Base-by-base conservation (phyloP, 305 asterid species). In the Rubia peregrina region DNA sequence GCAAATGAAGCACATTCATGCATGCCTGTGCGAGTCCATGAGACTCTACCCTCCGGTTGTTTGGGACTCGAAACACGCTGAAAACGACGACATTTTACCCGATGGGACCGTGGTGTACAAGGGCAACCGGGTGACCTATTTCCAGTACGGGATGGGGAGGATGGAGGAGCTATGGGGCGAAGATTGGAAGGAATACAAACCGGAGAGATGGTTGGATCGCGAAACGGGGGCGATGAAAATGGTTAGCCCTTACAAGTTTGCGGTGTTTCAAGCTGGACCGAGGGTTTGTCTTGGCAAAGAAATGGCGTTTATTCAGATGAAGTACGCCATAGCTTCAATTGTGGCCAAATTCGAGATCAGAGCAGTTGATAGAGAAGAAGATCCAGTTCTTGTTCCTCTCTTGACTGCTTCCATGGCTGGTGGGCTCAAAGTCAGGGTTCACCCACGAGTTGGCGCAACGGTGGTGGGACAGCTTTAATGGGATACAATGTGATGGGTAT, bases 231-330 rank as follows among this genome's bases (percentile, higher is more conserved):
- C 76, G 41, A 84, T 85, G 61, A 80, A 68, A 79, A 83, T 74
- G 56, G 79, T 76, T 40, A 74, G 81, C 62, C 88, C 91, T 22
- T 85, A 80, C 46, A 81, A 81, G 79, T 90, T 84, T 22, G 94
- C 95, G 0, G 94, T 88, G 24, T 88, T 90, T n/a, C 97, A 90
- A 57, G 97, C 89, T 24, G 92, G 97, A 3, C 73, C 82, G 42
- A 80, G 97, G 83, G 90, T 88, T 70, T 90, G 97, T 57, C 76
- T 90, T 77, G 97, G 97, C 0, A 85, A 80, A 68, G 97, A 90
- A 36, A 82, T 90, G 91, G 91, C 94, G 9, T 21, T 88, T 41
- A 85, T 82, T 75, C 91, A 90, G 77, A 84, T 88, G 84, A 90
- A 90, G 70, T 75, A 73, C 2, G 89, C 88, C 55, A 90, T 86